Evolutionary conservation across 73 alveolate genomes (phyloP).

Genomic region (Stentor roeselii): DNA sequence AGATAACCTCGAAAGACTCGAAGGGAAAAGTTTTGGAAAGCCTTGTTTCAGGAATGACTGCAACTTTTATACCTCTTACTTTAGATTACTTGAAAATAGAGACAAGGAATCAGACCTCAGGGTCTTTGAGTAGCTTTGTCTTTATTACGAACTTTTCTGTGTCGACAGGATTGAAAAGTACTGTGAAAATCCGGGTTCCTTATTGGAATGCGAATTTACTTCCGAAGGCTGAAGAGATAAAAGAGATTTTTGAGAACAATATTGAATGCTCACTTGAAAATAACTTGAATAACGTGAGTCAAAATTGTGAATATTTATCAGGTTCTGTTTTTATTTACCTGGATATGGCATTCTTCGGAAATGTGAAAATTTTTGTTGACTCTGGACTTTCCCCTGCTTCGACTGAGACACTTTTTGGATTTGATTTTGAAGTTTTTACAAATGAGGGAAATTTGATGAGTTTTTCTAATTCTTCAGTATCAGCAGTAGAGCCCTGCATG

Average conservation of each 20-base stretch:
- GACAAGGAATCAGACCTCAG: background rate
- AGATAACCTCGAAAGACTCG: background rate
- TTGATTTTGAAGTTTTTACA: too few species aligned
- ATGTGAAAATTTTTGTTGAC: too few species aligned
- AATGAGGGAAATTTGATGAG: background rate
- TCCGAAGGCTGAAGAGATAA: background rate
- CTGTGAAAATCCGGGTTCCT: background rate
- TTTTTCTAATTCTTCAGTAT: background rate
- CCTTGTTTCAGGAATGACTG: background rate
- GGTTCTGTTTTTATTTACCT: background rate
- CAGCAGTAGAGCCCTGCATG: background rate
- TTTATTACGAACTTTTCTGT: too few species aligned
- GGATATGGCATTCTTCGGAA: background rate
- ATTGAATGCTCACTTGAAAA: too few species aligned
- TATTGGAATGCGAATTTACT: background rate
- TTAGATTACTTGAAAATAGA: too few species aligned
- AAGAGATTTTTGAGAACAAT: background rate
- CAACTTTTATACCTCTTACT: background rate
- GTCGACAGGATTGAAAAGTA: background rate
- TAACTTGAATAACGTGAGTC: too few species aligned
- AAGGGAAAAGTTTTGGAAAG: background rate
- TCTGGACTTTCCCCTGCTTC: background rate
- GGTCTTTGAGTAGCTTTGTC: too few species aligned
- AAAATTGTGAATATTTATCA: too few species aligned
- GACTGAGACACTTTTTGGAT: too few species aligned